Evolutionary conservation across 2,329 filamentous ascomycete genomes (phyloP), one percentile per base, ranked within the genome.

Genomic region (Macrophomina tecta): DNA sequence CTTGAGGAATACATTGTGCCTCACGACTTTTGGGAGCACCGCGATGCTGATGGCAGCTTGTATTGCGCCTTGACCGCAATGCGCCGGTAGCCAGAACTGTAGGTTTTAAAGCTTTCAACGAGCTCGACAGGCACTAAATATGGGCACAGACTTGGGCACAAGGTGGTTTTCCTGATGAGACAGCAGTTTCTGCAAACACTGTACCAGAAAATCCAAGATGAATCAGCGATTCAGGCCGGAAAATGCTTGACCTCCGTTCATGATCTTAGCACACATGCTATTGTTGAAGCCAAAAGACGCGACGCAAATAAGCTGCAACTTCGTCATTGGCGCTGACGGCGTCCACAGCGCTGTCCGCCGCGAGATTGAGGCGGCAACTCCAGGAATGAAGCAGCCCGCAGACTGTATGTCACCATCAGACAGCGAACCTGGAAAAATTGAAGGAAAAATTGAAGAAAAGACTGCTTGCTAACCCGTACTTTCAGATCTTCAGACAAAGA

Each of bases 141-240:
- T 38, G 7, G 11, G 11, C 36, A 7, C 36, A 38, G 60, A 23
- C 32, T 63, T 7, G 61, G 68, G 11, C 63, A 60, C 28, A 38
- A 6, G 3, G 40, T 58, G 42, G 45, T 71, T n/a, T 73, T 74
- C 53, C 46, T 75, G n/a, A 73, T 75, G 34, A 69, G 74, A 8
- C 71, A 71, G 32, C 68, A 69, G 61, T 36, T 75, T 4, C 69
- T 77, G 1, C 60, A 71, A 64, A 71, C 69, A 5, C 55, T 77
- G 3, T 73, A 73, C 48, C 63, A 72, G n/a, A 69, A 69, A 5
- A 69, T 72, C 55, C 56, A 70, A 16, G 69, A 74, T 42, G 71
- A 73, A n/a, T 63, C 68, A 9, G 69, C 67, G 56, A 23, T 75
- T 3, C 32, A 71, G 3, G 69, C 71, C 2, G 67, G 65, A 2